phyloP scores from a whole-genome alignment of 208 protist species.

The Crithidia thermophila region DNA sequence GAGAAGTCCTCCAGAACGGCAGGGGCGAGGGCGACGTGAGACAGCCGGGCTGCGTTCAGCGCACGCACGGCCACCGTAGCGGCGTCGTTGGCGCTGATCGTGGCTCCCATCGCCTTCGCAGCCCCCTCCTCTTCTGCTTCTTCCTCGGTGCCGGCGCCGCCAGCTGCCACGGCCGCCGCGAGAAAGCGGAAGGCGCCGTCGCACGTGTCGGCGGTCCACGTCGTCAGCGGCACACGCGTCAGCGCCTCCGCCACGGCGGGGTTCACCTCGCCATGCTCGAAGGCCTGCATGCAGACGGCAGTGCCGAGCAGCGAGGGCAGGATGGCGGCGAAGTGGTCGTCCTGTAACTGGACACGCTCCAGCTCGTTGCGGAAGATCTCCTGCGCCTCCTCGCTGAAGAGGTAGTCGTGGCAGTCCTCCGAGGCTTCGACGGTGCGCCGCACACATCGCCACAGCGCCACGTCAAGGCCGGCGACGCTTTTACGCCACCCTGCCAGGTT shows the following conservation, averaged over 20 bases:
- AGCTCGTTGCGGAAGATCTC: constrained; percentile 28
- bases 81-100: background rate
- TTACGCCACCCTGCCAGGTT: constrained; percentile 24
- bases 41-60: constrained; percentile 14
- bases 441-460: constrained; percentile 48
- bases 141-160: background rate
- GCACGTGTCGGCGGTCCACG: constrained; percentile 21
- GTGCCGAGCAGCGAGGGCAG: constrained; percentile 27
- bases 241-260: background rate
- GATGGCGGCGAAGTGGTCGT: constrained; percentile 1
- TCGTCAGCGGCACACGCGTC: constrained; percentile 4
- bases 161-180: background rate
- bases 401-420: constrained; percentile 58
- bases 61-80: constrained; percentile 7
- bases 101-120: background rate
- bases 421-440: constrained; percentile 45
- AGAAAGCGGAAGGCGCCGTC: constrained; percentile 20
- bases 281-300: constrained; percentile 12
- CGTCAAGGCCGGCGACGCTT: constrained; percentile 8
- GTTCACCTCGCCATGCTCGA: background rate
- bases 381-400: constrained; percentile 50
- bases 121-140: background rate
- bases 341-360: constrained; percentile 14
- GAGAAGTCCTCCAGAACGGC: constrained; percentile 8
- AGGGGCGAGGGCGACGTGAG: background rate